These are phyloP conservation scores for Stagonosporopsis tanaceti DNA, from an alignment of 2,329 filamentous ascomycete species.

Conservation along the genomic window DNA sequence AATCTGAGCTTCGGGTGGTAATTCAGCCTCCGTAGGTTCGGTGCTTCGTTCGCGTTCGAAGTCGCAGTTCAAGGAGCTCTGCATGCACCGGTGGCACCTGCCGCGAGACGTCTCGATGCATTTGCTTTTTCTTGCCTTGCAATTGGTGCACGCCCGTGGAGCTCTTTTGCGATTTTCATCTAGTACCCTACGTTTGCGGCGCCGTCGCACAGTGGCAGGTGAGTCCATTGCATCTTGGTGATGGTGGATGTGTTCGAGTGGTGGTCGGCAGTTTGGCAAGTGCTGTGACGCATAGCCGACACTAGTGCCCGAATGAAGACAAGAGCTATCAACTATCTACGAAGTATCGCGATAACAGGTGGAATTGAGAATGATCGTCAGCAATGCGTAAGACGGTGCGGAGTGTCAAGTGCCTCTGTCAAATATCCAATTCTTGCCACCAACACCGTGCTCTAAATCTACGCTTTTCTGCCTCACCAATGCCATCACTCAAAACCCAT, in stretches of 20 bases:
- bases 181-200: constrained; percentile 3
- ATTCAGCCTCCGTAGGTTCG: background rate
- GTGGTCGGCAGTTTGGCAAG: constrained; percentile 1
- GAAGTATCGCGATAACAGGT: background rate
- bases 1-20: background rate
- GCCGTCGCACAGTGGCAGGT: constrained; percentile 5
- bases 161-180: constrained; percentile 3
- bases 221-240: constrained; percentile 10
- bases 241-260: background rate
- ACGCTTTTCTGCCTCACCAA: background rate
- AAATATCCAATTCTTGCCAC: constrained; percentile 13
- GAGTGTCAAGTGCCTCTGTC: background rate
- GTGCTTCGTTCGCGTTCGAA: constrained; percentile 3
- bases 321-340: background rate
- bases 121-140: constrained; percentile 11
- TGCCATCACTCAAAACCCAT: constrained; percentile 56
- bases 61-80: constrained; percentile 2
- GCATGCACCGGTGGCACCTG: constrained; percentile 2
- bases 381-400: too few species aligned
- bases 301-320: background rate
- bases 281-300: constrained; percentile 4
- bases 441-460: constrained; percentile 5
- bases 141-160: constrained; percentile 6
- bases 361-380: background rate
- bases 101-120: constrained; percentile 12